Percentiles rank a stretch among this genome's conserved stretches.
Evolutionary conservation across 208 protist genomes (phyloP).

Genomic region (Herpetomonas samuelpessoai): DNA sequence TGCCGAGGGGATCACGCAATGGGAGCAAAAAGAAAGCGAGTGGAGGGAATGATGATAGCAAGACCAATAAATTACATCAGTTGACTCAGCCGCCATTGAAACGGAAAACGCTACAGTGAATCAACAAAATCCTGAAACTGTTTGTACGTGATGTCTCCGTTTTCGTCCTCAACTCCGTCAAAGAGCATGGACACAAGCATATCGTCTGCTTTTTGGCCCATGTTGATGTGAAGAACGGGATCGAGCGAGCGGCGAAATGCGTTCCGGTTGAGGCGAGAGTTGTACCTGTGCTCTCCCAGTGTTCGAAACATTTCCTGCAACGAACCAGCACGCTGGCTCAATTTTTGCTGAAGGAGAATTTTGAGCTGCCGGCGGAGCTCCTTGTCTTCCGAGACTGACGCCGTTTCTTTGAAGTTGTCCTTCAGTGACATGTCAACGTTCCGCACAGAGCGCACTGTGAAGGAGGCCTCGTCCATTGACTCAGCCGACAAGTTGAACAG

Average conservation of each 20-base stretch:
- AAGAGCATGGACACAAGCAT: conserved; percentile 84
- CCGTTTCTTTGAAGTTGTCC: conserved; percentile 36
- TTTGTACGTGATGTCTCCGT: conserved; percentile 82
- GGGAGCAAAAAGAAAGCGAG: no score
- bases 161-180: conserved; percentile 74
- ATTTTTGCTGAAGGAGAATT: conserved; percentile 67
- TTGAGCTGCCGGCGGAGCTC: conserved; percentile 52
- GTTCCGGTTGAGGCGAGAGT: conserved; percentile 63
- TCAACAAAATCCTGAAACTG: conserved; percentile 88
- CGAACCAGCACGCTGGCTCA: conserved; percentile 75
- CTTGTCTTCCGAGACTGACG: conserved; percentile 25
- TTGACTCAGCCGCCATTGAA: no score
- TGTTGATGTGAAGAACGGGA: conserved; percentile 81
- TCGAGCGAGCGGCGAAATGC: conserved; percentile 74
- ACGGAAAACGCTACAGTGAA: no score
- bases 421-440: conserved; percentile 65
- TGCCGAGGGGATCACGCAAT: no score
- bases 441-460: conserved; percentile 55
- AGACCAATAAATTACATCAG: no score
- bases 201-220: conserved; percentile 68
- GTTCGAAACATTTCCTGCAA: conserved; percentile 82
- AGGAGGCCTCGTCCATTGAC: conserved; percentile 66
- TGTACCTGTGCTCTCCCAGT: conserved; percentile 65
- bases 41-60: no score
- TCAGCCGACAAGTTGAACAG: conserved; percentile 65